These are phyloP conservation scores for Aspergillus baeticus DNA, from an alignment of 495 filamentous ascomycete species.

Conservation along the genomic window DNA sequence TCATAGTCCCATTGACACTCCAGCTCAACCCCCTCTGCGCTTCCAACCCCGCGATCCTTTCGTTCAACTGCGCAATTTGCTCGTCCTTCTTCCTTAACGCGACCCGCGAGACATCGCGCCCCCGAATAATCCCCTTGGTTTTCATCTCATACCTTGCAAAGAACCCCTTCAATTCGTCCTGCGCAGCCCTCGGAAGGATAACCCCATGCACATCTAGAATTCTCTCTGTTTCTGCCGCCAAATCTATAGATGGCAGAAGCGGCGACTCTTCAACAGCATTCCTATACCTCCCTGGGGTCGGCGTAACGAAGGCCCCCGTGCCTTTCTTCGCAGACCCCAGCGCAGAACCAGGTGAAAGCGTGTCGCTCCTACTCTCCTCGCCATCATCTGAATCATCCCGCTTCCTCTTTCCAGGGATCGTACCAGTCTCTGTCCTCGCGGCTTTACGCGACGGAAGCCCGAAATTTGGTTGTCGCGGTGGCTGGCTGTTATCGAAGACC, in stretches of 20 bases:
- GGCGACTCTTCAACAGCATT: slow-evolving; percentile 27
- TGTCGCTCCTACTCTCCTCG: slow-evolving; percentile 18
- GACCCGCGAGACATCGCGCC: slow-evolving; percentile 60
- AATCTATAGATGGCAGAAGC: slow-evolving; percentile 38
- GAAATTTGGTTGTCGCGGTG: slow-evolving; percentile 26
- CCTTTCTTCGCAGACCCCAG: slow-evolving; percentile 34
- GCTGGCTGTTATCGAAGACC: slow-evolving; percentile 1
- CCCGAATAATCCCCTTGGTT: slow-evolving; percentile 55
- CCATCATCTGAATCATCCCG: slow-evolving; percentile 33
- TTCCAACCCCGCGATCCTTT: slow-evolving; percentile 34
- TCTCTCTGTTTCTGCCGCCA: slow-evolving; percentile 49
- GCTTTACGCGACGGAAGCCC: slow-evolving; percentile 36
- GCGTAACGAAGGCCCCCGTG: slow-evolving; percentile 34
- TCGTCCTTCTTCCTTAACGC: slow-evolving; percentile 62
- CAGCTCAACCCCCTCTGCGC: slow-evolving; percentile 41
- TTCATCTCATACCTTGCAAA: slow-evolving; percentile 57
- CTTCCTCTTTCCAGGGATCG: slow-evolving; percentile 56
- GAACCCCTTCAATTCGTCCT: slow-evolving; percentile 41
- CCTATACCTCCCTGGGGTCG: slow-evolving; percentile 49
- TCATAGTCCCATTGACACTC: slow-evolving; percentile 31
- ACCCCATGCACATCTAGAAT: slow-evolving; percentile 51
- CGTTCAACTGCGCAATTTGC: slow-evolving; percentile 56
- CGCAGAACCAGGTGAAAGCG: background rate
- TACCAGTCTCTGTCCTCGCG: slow-evolving; percentile 38
- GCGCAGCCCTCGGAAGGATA: slow-evolving; percentile 37